Evolutionary conservation across 768 basidiomycete genomes (phyloP), one percentile per base, ranked within the genome.

Genomic region (Kwoniella europaea): DNA sequence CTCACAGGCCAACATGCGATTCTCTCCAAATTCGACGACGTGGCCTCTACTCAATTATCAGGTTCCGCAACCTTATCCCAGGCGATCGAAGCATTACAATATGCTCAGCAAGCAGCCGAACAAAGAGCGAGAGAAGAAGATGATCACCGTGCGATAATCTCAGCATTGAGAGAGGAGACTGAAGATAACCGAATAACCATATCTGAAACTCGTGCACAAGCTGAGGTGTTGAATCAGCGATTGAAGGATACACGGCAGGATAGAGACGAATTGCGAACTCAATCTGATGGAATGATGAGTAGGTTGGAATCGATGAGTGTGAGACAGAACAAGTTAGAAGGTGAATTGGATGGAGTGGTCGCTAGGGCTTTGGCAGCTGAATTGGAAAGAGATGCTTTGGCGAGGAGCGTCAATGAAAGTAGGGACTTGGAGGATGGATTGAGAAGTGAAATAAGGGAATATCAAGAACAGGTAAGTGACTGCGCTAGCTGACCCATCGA

Each of bases 1-100:
- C 22, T 71, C 5, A 62, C 70, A 42, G 65, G 70, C 2, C 70
- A 71, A 63, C 70, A 67, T 63, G 71, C 71, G 18, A 72, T 67
- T 27, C 43, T 64, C 5, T 18, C 29, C 20, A 72, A 68, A 42
- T 68, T 68, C n/a, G 65, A 67, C 35, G 71, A 68, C 20, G 56
- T 67, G 58, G 54, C 70, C 15, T 60, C 63, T 3, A 13, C 44
- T 20, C 63, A 59, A 9, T 46, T 29, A 18, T 46, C 44, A 0
- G 69, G 59, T 16, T n/a, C 43, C 4, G 4, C 18, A n/a, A 24
- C 22, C 6, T 42, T 71, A 16, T 29, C 22, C 27, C 29, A 65
- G 35, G 67, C 67, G 18, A 56, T 63, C 44, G 50, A 46, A 18
- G 67, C 59, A 27, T 52, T 68, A 54, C 67, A 50, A 43, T 46